Evolutionary conservation across 192 early-diverging fungal genomes (phyloP).

Genomic region (Coemansia sp.): DNA sequence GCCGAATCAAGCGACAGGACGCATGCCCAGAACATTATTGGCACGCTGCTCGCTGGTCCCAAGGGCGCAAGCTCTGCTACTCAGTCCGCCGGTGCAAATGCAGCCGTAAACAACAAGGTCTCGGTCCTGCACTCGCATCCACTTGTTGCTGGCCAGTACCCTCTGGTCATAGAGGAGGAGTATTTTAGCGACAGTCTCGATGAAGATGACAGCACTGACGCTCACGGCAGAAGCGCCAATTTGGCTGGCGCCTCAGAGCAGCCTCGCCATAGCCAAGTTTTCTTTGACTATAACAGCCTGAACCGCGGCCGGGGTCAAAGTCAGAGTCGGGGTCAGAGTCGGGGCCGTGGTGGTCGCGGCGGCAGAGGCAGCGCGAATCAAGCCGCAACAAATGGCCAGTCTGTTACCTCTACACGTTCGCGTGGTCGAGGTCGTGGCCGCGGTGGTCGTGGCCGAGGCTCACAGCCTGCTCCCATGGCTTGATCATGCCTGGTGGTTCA

Average conservation of each 20-base stretch:
- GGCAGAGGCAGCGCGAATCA: neutral
- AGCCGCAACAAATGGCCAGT: neutral
- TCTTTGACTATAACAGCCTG: constrained; percentile 24
- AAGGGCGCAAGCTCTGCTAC: constrained; percentile 14
- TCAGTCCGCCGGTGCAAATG: neutral
- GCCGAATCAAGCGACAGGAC: constrained; percentile 7
- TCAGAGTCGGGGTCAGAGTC: constrained; percentile 8
- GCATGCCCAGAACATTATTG: constrained; percentile 45
- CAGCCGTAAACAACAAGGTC: neutral
- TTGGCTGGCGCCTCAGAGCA: neutral
- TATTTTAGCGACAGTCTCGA: constrained; percentile 52
- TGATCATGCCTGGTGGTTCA: neutral
- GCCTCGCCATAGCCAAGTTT: constrained; percentile 12
- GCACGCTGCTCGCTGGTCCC: constrained; percentile 39
- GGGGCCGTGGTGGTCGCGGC: constrained; percentile 10
- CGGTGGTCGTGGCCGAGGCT: constrained; percentile 14
- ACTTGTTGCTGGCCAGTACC: constrained; percentile 33
- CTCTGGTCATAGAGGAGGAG: constrained; percentile 45
- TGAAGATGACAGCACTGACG: constrained; percentile 21
- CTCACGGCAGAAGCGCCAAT: neutral
- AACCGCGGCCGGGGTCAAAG: constrained; percentile 6
- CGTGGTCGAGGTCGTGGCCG: constrained; percentile 16
- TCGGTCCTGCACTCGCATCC: constrained; percentile 23
- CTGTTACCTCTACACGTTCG: neutral
- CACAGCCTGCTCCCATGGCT: neutral